Evolutionary conservation across 805 yeast genomes (phyloP).

Genomic region (Sugiyamaella boreocaroliniensis): DNA sequence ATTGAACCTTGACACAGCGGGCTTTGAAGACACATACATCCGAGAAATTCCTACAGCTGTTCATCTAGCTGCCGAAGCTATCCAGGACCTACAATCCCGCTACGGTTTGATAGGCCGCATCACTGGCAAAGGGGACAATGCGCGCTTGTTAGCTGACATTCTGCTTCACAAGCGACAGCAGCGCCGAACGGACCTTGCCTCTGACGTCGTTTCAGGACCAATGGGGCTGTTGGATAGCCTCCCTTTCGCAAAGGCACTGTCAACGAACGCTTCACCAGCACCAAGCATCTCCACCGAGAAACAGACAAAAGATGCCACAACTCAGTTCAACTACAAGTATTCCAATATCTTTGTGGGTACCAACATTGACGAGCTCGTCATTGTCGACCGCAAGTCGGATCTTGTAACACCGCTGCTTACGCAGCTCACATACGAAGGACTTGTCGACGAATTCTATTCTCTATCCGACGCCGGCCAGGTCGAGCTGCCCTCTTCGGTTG

Average conservation of each 20-base stretch:
- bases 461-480: constrained; percentile 33
- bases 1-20: constrained; percentile 36
- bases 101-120: constrained; percentile 46
- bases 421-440: constrained; percentile 77
- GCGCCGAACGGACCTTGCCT: constrained; percentile 25
- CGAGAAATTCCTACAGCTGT: constrained; percentile 42
- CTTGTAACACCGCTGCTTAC: constrained; percentile 60
- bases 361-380: constrained; percentile 52
- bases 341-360: constrained; percentile 28
- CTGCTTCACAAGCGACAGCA: constrained; percentile 27
- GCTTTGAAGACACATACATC: constrained; percentile 39
- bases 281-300: neutral
- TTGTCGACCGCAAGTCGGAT: constrained; percentile 75
- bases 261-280: neutral
- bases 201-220: constrained; percentile 3
- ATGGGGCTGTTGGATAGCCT: constrained; percentile 1
- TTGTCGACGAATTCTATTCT: constrained; percentile 65
- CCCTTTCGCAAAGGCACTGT: neutral
- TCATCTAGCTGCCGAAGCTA: constrained; percentile 41
- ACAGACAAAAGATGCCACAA: constrained; percentile 2
- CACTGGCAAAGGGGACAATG: constrained; percentile 53
- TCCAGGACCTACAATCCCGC: constrained; percentile 39
- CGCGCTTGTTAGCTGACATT: constrained; percentile 44
- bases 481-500: constrained; percentile 26
- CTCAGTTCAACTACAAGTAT: constrained; percentile 24